Conservation (phyloP, 2,329 filamentous ascomycete genomes). For the Alternaria sp. region DNA sequence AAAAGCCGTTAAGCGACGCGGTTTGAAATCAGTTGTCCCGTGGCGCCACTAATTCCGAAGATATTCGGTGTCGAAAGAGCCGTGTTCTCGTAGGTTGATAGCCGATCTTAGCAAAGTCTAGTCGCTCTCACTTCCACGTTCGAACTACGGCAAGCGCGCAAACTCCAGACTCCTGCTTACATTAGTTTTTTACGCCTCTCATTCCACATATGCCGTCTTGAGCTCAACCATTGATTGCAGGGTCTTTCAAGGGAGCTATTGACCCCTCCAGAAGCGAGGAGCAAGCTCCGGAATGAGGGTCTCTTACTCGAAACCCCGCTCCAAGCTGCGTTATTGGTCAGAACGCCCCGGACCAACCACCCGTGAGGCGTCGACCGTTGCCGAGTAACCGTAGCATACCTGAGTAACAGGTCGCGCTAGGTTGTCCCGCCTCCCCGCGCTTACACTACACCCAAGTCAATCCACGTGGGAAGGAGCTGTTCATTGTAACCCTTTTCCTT, state of each 20-base stretch:
- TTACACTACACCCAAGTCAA: constrained; percentile 5
- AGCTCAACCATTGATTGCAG: not conserved
- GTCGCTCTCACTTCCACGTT: constrained; percentile 8
- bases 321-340: not conserved
- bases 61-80: constrained; percentile 2
- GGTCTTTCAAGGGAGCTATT: not conserved
- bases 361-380: constrained; percentile 8
- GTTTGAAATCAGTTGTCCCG: not conserved
- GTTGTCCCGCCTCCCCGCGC: constrained; percentile 13
- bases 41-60: constrained; percentile 2
- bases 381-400: not conserved
- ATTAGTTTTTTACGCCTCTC: constrained; percentile 2
- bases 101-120: not conserved
- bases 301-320: not conserved
- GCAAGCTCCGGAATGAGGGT: constrained; percentile 2
- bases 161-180: not conserved
- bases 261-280: not conserved
- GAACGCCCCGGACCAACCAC: not conserved
- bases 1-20: not conserved
- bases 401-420: not conserved
- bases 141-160: constrained; percentile 6
- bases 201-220: constrained; percentile 1
- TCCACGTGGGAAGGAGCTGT: constrained; percentile 9
- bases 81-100: not conserved
- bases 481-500: not conserved